Evolutionary conservation across 2,329 filamentous ascomycete species (phyloP).

Genomic region (Ophiostoma sp.): DNA sequence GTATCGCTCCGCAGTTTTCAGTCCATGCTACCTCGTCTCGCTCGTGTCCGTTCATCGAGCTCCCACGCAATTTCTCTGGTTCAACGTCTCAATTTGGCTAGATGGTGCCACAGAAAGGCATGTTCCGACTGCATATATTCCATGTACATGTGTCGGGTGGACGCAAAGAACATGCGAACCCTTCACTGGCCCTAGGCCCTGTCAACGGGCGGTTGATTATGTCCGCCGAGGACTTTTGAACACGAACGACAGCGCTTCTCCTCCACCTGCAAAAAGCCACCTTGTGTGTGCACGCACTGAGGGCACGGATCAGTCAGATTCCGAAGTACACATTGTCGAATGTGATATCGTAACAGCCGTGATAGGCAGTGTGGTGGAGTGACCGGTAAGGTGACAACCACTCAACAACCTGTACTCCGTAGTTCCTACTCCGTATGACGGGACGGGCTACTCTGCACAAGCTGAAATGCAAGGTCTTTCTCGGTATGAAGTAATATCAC

Average conservation of each 20-base stretch:
- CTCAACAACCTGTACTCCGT: not conserved
- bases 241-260: not conserved
- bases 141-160: conserved; percentile 1
- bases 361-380: not conserved
- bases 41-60: not conserved
- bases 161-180: not conserved
- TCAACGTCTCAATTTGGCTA: conserved; percentile 1
- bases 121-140: not conserved
- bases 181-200: not conserved
- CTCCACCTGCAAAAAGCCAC: too few relatives aligned
- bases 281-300: not conserved
- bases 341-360: not conserved
- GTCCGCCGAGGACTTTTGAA: not conserved
- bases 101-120: conserved; percentile 7
- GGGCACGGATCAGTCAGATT: not conserved
- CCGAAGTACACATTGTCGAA: not conserved
- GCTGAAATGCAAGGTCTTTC: not conserved
- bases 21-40: not conserved
- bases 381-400: not conserved
- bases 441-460: not conserved
- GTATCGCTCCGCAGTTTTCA: conserved; percentile 4
- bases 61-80: not conserved
- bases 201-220: not conserved
- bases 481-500: not conserved
- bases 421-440: not conserved